phyloP scores from a whole-genome alignment of 2,329 filamentous ascomycete species.

The Claviceps digitariae region DNA sequence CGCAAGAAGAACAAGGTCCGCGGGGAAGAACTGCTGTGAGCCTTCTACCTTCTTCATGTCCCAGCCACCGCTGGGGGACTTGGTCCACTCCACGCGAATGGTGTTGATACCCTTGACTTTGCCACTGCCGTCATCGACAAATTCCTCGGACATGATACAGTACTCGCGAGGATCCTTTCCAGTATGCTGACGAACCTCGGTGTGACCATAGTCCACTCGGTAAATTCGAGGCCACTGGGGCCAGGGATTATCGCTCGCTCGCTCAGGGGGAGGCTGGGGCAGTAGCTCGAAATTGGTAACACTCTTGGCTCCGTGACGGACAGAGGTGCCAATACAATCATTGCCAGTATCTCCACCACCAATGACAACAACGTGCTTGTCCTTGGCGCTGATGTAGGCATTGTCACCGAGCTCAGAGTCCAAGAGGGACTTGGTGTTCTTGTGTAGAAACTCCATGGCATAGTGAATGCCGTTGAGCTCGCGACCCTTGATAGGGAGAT shows the following conservation, averaged over 20 bases:
- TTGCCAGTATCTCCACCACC: conserved; percentile 97
- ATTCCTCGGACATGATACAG: conserved; percentile 97
- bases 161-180: conserved; percentile 93
- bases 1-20: conserved; percentile 82
- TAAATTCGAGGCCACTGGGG: conserved; percentile 97
- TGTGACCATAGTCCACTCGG: conserved; percentile 95
- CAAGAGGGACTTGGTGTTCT: conserved; percentile 93
- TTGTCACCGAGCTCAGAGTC: conserved; percentile 78
- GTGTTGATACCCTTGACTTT: conserved; percentile 94
- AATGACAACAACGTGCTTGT: conserved; percentile 91
- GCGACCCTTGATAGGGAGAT: conserved; percentile 80
- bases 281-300: conserved; percentile 95
- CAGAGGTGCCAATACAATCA: conserved; percentile 92
- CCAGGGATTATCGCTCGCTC: conserved; percentile 92
- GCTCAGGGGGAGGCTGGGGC: conserved; percentile 81
- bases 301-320: conserved; percentile 89
- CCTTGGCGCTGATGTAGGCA: conserved; percentile 85
- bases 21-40: conserved; percentile 90
- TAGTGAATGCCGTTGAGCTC: conserved; percentile 85
- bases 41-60: conserved; percentile 97
- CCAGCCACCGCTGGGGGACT: conserved; percentile 79
- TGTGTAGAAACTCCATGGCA: conserved; percentile 94
- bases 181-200: conserved; percentile 90
- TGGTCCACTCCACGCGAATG: conserved; percentile 90
- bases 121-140: conserved; percentile 76